A percentile compares a stretch with the other conserved stretches of the same genome.
Evolutionary conservation across 108 stramenopile genomes (phyloP).

Genomic region (Conticribra weissflogii): DNA sequence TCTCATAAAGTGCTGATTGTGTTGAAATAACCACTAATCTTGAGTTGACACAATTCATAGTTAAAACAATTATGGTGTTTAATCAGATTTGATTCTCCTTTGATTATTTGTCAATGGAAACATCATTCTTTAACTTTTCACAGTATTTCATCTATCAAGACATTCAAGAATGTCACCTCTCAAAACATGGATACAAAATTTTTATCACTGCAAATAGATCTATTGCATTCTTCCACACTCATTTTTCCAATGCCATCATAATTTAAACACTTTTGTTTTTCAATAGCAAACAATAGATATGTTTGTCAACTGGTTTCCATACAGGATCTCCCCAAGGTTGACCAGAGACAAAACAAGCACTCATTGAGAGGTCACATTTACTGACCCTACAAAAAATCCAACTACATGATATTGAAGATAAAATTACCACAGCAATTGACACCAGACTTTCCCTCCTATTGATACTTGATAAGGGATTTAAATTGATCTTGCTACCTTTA

Average conservation of each 20-base stretch:
- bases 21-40: constrained; percentile 91
- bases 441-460: constrained; percentile 98
- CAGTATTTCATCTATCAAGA: constrained; percentile 98
- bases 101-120: constrained; percentile 99
- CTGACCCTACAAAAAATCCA: no score
- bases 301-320: constrained; percentile 92
- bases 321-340: constrained; percentile 87
- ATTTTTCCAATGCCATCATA: constrained; percentile 97
- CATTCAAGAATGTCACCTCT: constrained; percentile 99
- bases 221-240: constrained; percentile 97
- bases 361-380: no score
- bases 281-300: constrained; percentile 95
- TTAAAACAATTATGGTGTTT: constrained; percentile 99
- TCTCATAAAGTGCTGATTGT: constrained; percentile 95
- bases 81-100: constrained; percentile 99
- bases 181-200: constrained; percentile 97
- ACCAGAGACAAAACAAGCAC: constrained; percentile 57
- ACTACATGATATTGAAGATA: no score
- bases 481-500: constrained; percentile 97
- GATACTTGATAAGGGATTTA: constrained; percentile 96
- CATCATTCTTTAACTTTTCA: constrained; percentile 99
- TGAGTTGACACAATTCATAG: constrained; percentile 99
- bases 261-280: constrained; percentile 99
- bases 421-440: no score
- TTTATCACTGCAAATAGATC: constrained; percentile 97